Evolutionary conservation across 768 basidiomycete genomes (phyloP).

Genomic region (Suillus placidus): DNA sequence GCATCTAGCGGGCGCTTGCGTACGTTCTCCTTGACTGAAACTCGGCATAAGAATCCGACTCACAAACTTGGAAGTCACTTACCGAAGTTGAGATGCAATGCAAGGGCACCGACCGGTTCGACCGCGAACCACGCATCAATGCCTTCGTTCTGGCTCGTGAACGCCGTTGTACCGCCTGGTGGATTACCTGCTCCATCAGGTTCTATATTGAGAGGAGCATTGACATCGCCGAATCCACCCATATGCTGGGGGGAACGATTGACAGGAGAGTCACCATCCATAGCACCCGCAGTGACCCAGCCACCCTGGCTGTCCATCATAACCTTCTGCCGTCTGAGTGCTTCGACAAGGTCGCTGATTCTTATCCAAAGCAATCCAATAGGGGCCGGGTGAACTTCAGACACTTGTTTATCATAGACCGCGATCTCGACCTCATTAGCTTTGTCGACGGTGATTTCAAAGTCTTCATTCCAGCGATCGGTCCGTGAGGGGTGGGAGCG

Average conservation of each 20-base stretch:
- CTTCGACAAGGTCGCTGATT: constrained; percentile 92
- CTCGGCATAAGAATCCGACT: constrained; percentile 8
- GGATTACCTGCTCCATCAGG: constrained; percentile 33
- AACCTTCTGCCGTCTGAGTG: constrained; percentile 89
- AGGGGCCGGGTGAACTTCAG: constrained; percentile 79
- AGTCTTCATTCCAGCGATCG: constrained; percentile 98
- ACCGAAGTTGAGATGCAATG: constrained; percentile 91
- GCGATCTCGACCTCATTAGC: constrained; percentile 98
- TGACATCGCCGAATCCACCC: constrained; percentile 49
- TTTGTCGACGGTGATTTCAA: constrained; percentile 95
- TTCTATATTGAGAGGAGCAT: constrained; percentile 42
- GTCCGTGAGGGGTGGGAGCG: constrained; percentile 91
- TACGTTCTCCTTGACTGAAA: constrained; percentile 93
- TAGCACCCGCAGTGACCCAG: constrained; percentile 95
- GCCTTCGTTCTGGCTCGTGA: constrained; percentile 58
- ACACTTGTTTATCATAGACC: constrained; percentile 89
- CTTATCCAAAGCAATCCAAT: constrained; percentile 96
- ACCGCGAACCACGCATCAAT: constrained; percentile 98
- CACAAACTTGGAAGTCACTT: constrained; percentile 34
- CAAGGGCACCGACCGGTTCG: constrained; percentile 94
- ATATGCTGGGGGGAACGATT: constrained; percentile 51
- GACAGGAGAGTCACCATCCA: constrained; percentile 64
- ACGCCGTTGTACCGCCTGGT: constrained; percentile 31
- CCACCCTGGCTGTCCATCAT: constrained; percentile 84
- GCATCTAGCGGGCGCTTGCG: constrained; percentile 94